These are phyloP conservation scores for Begonia fuchsioides DNA, from an alignment of 306 rosid species.

Conservation along the genomic window DNA sequence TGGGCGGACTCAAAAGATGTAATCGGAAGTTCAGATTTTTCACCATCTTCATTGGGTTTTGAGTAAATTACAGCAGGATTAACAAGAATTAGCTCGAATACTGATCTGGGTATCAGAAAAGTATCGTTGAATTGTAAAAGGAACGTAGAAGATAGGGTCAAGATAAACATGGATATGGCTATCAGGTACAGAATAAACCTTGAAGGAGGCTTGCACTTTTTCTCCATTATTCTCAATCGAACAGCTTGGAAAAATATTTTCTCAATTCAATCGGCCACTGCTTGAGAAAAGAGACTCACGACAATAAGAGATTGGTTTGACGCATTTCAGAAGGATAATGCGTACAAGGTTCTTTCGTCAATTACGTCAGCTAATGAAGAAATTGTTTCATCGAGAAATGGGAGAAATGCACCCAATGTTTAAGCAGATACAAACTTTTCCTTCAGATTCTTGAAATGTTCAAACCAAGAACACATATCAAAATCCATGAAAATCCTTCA, in stretches of 20 bases:
- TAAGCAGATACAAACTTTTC: background rate
- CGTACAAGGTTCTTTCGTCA: too few species aligned
- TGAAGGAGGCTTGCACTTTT: constrained; percentile 50
- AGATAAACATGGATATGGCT: constrained; percentile 49
- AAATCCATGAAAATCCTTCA: too few species aligned
- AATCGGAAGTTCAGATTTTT: constrained; percentile 12
- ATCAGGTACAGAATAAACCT: constrained; percentile 50
- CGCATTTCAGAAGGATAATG: too few species aligned
- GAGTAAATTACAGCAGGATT: constrained; percentile 45
- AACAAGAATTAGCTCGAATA: constrained; percentile 53
- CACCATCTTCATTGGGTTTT: constrained; percentile 34
- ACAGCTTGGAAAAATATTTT: too few species aligned
- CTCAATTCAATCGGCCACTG: too few species aligned
- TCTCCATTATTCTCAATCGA: constrained; percentile 31
- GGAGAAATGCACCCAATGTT: background rate
- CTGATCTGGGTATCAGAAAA: constrained; percentile 58
- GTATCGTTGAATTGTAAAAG: constrained; percentile 51
- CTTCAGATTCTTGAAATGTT: background rate
- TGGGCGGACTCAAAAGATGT: constrained; percentile 16
- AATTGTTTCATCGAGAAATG: too few species aligned
- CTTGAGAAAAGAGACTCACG: too few species aligned
- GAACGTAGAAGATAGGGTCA: constrained; percentile 59
- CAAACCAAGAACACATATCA: too few species aligned
- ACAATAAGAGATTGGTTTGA: too few species aligned
- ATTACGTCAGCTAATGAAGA: too few species aligned